phyloP scores from a whole-genome alignment of 1,139 yeast species.

The Scheffersomyces segobiensis region DNA sequence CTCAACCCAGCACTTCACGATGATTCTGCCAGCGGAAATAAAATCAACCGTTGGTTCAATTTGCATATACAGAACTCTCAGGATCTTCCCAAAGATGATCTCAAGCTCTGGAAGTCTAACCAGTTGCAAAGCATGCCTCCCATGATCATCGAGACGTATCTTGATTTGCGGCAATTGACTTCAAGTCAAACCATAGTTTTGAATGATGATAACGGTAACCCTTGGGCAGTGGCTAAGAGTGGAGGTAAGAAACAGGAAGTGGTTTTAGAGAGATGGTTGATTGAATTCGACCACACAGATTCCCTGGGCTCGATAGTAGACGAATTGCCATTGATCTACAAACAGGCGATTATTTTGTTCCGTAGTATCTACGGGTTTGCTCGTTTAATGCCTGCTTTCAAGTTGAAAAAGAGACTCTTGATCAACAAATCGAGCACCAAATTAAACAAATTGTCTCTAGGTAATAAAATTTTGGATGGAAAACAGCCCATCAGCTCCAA shows the following conservation, averaged over 20 bases:
- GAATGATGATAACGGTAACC: slow-evolving; percentile 49
- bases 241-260: slow-evolving; percentile 66
- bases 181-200: slow-evolving; percentile 63
- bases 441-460: slow-evolving; percentile 36
- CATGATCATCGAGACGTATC: slow-evolving; percentile 77
- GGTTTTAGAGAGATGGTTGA: slow-evolving; percentile 88
- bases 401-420: slow-evolving; percentile 42
- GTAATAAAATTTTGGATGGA: slow-evolving; percentile 73
- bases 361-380: slow-evolving; percentile 70
- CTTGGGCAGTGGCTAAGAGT: slow-evolving; percentile 55
- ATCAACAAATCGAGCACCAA: slow-evolving; percentile 11
- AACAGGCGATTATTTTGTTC: slow-evolving; percentile 71
- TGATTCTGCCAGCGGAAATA: slow-evolving; percentile 11
- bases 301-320: slow-evolving; percentile 30
- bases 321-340: slow-evolving; percentile 71
- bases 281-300: slow-evolving; percentile 62
- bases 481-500: slow-evolving; percentile 73
- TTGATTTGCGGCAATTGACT: slow-evolving; percentile 67
- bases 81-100: slow-evolving; percentile 53
- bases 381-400: slow-evolving; percentile 71
- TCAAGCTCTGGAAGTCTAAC: slow-evolving; percentile 58
- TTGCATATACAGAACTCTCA: slow-evolving; percentile 50
- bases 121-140: slow-evolving; percentile 61
- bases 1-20: slow-evolving; percentile 1
- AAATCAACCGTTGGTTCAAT: slow-evolving; percentile 67